These are phyloP conservation scores for Ophiobolus disseminans DNA, from an alignment of 2,329 filamentous ascomycete genomes.

Conservation along the genomic window DNA sequence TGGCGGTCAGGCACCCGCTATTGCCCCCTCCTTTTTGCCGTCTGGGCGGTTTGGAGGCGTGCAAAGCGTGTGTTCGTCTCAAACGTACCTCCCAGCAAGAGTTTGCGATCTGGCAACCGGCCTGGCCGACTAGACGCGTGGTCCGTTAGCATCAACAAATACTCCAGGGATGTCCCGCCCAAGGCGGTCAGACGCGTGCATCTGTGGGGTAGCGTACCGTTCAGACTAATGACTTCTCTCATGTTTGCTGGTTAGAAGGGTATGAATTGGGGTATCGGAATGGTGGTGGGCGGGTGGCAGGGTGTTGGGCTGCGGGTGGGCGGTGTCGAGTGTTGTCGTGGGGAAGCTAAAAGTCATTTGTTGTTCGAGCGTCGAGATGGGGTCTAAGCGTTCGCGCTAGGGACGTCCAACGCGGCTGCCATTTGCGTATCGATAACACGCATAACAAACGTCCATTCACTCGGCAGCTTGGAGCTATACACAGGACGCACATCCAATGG, in stretches of 20 bases:
- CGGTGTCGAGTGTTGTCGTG: slow-evolving; percentile 19
- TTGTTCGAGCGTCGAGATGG: slow-evolving; percentile 15
- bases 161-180: slow-evolving; percentile 27
- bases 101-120: slow-evolving; percentile 99
- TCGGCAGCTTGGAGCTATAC: no score
- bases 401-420: slow-evolving; percentile 1
- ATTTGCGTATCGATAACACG: no score
- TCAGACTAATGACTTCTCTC: slow-evolving; percentile 99
- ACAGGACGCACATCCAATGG: no score
- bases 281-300: slow-evolving; percentile 20
- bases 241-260: slow-evolving; percentile 64
- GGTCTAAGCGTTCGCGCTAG: no score
- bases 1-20: slow-evolving; percentile 39
- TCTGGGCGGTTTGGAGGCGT: slow-evolving; percentile 12
- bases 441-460: no score
- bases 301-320: slow-evolving; percentile 25
- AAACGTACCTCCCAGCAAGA: slow-evolving; percentile 98
- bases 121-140: slow-evolving; percentile 87
- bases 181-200: slow-evolving; percentile 54
- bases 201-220: slow-evolving; percentile 71
- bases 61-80: slow-evolving; percentile 11
- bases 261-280: slow-evolving; percentile 44
- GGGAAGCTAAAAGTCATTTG: no score
- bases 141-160: slow-evolving; percentile 59
- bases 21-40: slow-evolving; percentile 34